Evolutionary conservation across 2,329 filamentous ascomycete species (phyloP), one percentile per base, ranked within the genome.

Genomic region (Fusarium decemcellulare): DNA sequence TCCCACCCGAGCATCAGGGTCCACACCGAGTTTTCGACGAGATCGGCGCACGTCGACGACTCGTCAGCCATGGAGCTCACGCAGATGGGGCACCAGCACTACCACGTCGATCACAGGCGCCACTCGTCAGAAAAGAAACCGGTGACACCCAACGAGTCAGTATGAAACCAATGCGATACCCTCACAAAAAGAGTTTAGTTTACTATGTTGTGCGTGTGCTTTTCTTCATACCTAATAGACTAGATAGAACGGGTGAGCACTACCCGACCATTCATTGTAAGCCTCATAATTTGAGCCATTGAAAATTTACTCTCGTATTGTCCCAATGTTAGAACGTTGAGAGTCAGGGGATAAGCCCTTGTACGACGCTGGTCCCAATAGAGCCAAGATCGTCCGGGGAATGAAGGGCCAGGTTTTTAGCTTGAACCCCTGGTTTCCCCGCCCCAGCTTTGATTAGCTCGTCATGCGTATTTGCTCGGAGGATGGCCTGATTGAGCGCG

Each of bases 21-120:
- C 4, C 9, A 34, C 1, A 47, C 46, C 12, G 59, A 64, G 10
- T 52, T 64, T 5, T 57, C 51, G 0, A 30, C 34, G 5, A 39
- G 27, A n/a, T 62, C 59, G 2, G 32, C 36, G 9, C 51, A 63
- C 8, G 34, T 42, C 1, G 58, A 67, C 12, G 42, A 52, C 1
- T 48, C 52, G 12, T 58, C 52, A 6, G 40, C 46, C 14, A 53
- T 67, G 23, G 64, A 63, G 11, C 63, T 67, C 6, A 63, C 46
- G 23, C 10, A 47, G 2, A 32, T 67, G 36, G 39, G 18, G 2
- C 29, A n/a, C 2, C 30, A 48, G 11, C 47, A 18, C 7, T 40
- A 53, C 7, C 51, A 62, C 8, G 46, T 23, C 18, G 18, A 23
- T 23, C 18, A 23, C 18, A 23, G 46, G 36, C 48, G 27, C 12